These are phyloP conservation scores for Syncephalastrum sp. DNA, from an alignment of 371 early-diverging fungal genomes.

Conservation along the genomic window DNA sequence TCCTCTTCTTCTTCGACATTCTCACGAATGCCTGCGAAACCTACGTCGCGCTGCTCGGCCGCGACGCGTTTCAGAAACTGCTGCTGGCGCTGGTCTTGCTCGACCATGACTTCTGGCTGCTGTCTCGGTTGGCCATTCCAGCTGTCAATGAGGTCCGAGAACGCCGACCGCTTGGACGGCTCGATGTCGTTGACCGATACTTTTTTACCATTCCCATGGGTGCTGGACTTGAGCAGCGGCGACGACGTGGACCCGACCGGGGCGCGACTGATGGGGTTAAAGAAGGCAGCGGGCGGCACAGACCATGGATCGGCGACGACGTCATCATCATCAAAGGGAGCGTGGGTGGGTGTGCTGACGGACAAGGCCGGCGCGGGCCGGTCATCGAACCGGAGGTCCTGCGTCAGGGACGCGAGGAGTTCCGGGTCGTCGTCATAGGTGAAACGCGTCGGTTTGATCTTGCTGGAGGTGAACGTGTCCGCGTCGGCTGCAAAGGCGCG, in stretches of 20 bases:
- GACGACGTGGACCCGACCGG: constrained; percentile 8
- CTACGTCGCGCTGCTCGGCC: constrained; percentile 40
- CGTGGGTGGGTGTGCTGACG: constrained; percentile 17
- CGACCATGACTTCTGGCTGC: constrained; percentile 9
- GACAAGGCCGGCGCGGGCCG: constrained; percentile 17
- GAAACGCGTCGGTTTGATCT: constrained; percentile 6
- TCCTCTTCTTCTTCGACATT: constrained; percentile 6
- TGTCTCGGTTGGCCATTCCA: constrained; percentile 29
- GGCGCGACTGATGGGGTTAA: neutral
- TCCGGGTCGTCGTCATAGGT: constrained; percentile 15
- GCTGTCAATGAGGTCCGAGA: constrained; percentile 46
- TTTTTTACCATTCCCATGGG: neutral
- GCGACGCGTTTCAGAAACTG: constrained; percentile 36
- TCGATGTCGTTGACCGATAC: constrained; percentile 24
- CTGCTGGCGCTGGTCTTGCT: constrained; percentile 11
- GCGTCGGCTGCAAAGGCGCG: constrained; percentile 41
- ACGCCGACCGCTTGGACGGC: constrained; percentile 38
- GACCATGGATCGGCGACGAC: constrained; percentile 13
- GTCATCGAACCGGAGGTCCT: constrained; percentile 13
- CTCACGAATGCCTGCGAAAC: constrained; percentile 39
- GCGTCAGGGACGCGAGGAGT: constrained; percentile 16
- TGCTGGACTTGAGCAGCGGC: constrained; percentile 10
- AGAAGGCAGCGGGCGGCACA: neutral
- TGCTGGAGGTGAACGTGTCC: constrained; percentile 12
- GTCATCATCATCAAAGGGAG: constrained; percentile 8